phyloP scores from a whole-genome alignment of 148 eudicot species.

The Rhododendron williamsianum region DNA sequence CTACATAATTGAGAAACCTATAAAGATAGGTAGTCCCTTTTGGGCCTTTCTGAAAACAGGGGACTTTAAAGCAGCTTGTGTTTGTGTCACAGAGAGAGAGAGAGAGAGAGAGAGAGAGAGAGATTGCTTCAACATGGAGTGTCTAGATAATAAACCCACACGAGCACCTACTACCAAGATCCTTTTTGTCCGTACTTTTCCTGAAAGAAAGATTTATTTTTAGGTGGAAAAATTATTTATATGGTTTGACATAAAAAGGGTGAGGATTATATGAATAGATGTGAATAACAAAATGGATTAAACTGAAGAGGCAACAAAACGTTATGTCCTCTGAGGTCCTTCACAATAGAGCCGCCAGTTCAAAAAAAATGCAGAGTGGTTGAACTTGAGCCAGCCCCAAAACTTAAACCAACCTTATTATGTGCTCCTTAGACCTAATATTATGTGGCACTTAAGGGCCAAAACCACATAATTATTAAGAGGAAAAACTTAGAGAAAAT shows the following conservation, averaged over 20 bases:
- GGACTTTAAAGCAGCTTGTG: neutral
- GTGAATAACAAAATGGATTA: neutral
- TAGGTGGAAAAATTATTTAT: neutral
- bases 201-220: neutral
- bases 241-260: neutral
- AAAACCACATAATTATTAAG: neutral
- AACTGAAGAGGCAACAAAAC: too few species aligned
- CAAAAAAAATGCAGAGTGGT: neutral
- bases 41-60: constrained; percentile 9
- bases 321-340: neutral
- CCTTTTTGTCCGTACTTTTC: neutral
- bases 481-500: too few species aligned
- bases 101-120: neutral
- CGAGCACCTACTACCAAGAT: neutral
- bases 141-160: neutral
- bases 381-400: neutral
- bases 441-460: neutral
- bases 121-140: neutral
- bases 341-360: neutral
- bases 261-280: neutral
- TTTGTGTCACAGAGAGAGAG: neutral
- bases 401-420: too few species aligned
- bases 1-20: neutral
- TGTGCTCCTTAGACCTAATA: too few species aligned
- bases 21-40: neutral